Percentiles rank a stretch among this genome's conserved stretches.
Conservation (phyloP, 208 protist genomes). For the Wallacemonas sp. region DNA sequence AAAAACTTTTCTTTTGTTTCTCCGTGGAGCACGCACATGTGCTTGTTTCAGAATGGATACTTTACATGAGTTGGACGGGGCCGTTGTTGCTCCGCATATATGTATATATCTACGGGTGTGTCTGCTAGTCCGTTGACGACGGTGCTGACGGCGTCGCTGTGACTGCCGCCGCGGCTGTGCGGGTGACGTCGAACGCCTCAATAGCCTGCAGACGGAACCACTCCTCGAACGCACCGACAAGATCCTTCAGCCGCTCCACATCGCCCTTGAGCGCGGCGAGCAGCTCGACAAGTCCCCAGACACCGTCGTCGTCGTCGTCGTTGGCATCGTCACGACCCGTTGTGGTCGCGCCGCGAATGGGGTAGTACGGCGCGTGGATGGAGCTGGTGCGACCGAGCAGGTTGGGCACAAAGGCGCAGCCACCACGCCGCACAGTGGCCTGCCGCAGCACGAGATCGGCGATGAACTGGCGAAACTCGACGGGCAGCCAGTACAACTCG, state of each 20-base stretch:
- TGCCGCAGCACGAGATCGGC: conserved; percentile 35
- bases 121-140: too few relatives aligned
- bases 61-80: too few relatives aligned
- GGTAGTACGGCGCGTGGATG: conserved; percentile 8
- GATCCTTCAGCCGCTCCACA: conserved; percentile 36
- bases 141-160: too few relatives aligned
- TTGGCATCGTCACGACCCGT: not conserved
- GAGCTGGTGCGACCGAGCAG: conserved; percentile 8
- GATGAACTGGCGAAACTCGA: conserved; percentile 45
- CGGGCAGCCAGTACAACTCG: conserved; percentile 22
- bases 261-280: conserved; percentile 41
- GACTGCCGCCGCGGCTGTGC: not conserved
- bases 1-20: too few relatives aligned
- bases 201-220: conserved; percentile 76
- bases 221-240: conserved; percentile 70
- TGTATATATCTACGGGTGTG: too few relatives aligned
- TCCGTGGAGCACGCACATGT: too few relatives aligned
- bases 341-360: not conserved
- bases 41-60: too few relatives aligned
- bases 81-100: too few relatives aligned
- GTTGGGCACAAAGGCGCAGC: conserved; percentile 39
- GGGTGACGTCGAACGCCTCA: conserved; percentile 44
- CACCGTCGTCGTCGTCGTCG: not conserved
- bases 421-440: conserved; percentile 1
- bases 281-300: conserved; percentile 36